These are phyloP conservation scores for Zarea fungicola DNA, from an alignment of 2,329 filamentous ascomycete species.

Conservation along the genomic window DNA sequence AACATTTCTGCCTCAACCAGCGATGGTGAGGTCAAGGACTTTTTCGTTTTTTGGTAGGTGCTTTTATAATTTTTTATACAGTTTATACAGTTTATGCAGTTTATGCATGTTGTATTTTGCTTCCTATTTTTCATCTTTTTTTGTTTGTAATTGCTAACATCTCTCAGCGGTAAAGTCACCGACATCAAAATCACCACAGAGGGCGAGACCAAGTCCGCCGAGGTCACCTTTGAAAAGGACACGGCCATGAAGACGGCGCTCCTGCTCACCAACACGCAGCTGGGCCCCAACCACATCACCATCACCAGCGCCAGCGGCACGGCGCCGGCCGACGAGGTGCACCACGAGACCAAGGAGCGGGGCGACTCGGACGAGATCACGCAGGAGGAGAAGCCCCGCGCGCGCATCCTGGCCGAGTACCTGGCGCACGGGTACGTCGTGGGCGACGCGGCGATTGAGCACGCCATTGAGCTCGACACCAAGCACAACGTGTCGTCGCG, in stretches of 20 bases:
- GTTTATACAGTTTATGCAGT: too few relatives aligned
- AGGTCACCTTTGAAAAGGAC: slow-evolving; percentile 95
- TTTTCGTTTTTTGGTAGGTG: slow-evolving; percentile 93
- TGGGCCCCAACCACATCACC: slow-evolving; percentile 79
- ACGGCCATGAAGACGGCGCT: slow-evolving; percentile 95
- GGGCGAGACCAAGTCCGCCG: slow-evolving; percentile 71
- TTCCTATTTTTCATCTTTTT: too few relatives aligned
- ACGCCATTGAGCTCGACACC: slow-evolving; percentile 80
- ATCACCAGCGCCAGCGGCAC: slow-evolving; percentile 64
- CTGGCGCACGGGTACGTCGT: slow-evolving; percentile 90
- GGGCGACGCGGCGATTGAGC: slow-evolving; percentile 68
- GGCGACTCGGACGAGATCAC: slow-evolving; percentile 66
- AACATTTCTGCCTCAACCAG: slow-evolving; percentile 78
- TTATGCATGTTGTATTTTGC: too few relatives aligned
- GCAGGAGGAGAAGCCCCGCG: slow-evolving; percentile 95
- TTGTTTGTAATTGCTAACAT: slow-evolving; percentile 16
- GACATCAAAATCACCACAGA: slow-evolving; percentile 68
- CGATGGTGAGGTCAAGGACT: slow-evolving; percentile 89
- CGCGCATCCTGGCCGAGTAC: slow-evolving; percentile 92
- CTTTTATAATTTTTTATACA: too few relatives aligned
- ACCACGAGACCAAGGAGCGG: slow-evolving; percentile 51
- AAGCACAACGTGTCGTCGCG: slow-evolving; percentile 79
- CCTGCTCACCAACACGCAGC: slow-evolving; percentile 93
- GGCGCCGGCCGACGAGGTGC: slow-evolving; percentile 55
- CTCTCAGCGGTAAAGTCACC: slow-evolving; percentile 78